A percentile compares a stretch with the other conserved stretches of the same genome.
Evolutionary conservation across 2,329 filamentous ascomycete species (phyloP).

Genomic region (Penicillium sclerotiorum): DNA sequence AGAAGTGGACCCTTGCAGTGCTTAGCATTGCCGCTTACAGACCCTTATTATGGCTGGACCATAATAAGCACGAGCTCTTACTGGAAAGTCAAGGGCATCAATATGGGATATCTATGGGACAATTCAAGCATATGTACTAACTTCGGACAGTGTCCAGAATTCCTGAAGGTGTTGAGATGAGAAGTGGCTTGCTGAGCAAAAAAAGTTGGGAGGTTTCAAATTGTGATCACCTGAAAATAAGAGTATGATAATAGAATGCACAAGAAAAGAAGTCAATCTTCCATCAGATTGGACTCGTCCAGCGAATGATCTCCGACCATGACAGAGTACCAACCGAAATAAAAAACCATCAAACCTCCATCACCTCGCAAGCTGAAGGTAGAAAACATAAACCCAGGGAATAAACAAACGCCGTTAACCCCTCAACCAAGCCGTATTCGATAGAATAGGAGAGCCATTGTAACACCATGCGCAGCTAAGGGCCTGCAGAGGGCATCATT

Average conservation of each 20-base stretch:
- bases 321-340: constrained; percentile 9
- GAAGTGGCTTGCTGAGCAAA: constrained; percentile 4
- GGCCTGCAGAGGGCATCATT: constrained; percentile 37
- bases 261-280: constrained; percentile 18
- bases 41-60: no score
- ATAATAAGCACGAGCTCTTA: no score
- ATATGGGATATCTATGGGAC: no score
- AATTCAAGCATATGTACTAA: no score
- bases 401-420: constrained; percentile 43
- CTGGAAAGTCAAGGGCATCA: no score
- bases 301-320: constrained; percentile 5
- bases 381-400: constrained; percentile 36
- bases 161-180: no score
- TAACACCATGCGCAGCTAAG: constrained; percentile 33
- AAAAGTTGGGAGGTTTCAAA: constrained; percentile 7
- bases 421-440: constrained; percentile 39
- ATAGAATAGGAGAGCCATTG: constrained; percentile 33
- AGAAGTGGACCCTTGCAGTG: no score
- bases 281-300: neutral
- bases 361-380: constrained; percentile 33
- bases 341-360: constrained; percentile 22
- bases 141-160: no score
- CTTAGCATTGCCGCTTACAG: no score
- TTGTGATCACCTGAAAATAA: constrained; percentile 6
- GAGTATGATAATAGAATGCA: constrained; percentile 18